Evolutionary conservation across 2,329 filamentous ascomycete species (phyloP), one percentile per base, ranked within the genome.

Genomic region (Alternaria brassicicola): DNA sequence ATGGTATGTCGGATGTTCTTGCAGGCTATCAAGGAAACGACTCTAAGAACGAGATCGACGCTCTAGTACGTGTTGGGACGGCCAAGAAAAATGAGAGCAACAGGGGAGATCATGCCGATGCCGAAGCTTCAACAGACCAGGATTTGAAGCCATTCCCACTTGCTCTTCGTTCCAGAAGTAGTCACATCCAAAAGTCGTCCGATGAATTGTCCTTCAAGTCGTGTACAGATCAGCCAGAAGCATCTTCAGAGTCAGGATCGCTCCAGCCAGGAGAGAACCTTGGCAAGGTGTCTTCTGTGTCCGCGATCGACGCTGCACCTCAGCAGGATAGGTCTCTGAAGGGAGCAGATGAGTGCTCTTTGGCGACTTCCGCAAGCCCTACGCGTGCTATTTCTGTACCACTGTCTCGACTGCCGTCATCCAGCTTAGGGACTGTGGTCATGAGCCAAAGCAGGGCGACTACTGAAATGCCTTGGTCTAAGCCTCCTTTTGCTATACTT

Each of bases 141-240:
- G 35, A 30, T 23, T n/a, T 54, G 36, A 54, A 46, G 43, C 36
- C 50, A 23, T 43, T 42, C 17, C 36, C 49, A 25, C 42, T 58
- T 38, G 21, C n/a, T 4, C 41, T 31, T 45, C 42, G 13, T 17
- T 48, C 43, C 51, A 65, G 48, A 17, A 68, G 62, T 56, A 64
- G 60, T 25, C 70, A 75, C 59, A 55, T 58, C n/a, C 64, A 68
- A 25, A 71, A 70, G 52, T 69, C 69, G 10, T 76, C 69, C 6
- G 71, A 74, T 46, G 68, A 69, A 33, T 68, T 73, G 49, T 76
- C 74, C 6, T 76, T 73, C 64, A 75, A 75, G 51, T 72, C 73
- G 26, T 74, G 69, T 35, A 70, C 68, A 6, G 63, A 69, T 51
- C 42, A 64, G 13, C 54, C 63, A 7, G 62, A 71, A n/a, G 42